A percentile compares a stretch with the other conserved stretches of the same genome.
Evolutionary conservation across 2,329 filamentous ascomycete genomes (phyloP).

Genomic region (Ophiobolus disseminans): DNA sequence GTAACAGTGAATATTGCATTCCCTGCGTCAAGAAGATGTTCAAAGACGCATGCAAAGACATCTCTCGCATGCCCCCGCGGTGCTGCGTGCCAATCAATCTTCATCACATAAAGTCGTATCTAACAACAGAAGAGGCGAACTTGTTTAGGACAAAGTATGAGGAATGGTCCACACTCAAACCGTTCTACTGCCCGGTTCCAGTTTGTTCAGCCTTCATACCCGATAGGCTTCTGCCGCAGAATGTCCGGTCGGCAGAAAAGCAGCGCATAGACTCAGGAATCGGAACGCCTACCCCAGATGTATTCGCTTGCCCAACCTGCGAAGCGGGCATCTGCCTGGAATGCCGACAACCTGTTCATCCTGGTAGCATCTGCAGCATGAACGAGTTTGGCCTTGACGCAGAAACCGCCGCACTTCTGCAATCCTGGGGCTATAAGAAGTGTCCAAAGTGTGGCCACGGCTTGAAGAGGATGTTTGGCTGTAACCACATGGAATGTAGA

Average conservation of each 20-base stretch:
- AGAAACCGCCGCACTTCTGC: conserved; percentile 48
- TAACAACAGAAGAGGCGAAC: conserved; percentile 46
- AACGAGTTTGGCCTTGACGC: conserved; percentile 43
- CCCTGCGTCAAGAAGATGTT: conserved; percentile 53
- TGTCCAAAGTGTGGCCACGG: conserved; percentile 60
- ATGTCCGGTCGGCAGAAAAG: conserved; percentile 20
- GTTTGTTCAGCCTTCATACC: conserved; percentile 59
- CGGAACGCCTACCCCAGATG: conserved; percentile 27
- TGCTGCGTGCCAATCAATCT: conserved; percentile 56
- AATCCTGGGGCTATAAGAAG: conserved; percentile 56
- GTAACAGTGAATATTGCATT: conserved; percentile 41
- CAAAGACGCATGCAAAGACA: conserved; percentile 48
- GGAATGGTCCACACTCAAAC: conserved; percentile 55
- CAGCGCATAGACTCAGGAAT: conserved; percentile 33
- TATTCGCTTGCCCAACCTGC: conserved; percentile 56
- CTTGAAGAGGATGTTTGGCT: conserved; percentile 58
- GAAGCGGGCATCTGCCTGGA: conserved; percentile 50
- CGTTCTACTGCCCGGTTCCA: conserved; percentile 58
- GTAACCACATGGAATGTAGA: conserved; percentile 56
- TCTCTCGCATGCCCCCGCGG: conserved; percentile 53
- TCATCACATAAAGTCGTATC: conserved; percentile 45
- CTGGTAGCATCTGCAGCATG: conserved; percentile 44
- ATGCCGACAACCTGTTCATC: conserved; percentile 55
- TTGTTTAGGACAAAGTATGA: conserved; percentile 55
- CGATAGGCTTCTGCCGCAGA: conserved; percentile 27